phyloP scores from a whole-genome alignment of 805 yeast species.

The Sungouiella blattae region DNA sequence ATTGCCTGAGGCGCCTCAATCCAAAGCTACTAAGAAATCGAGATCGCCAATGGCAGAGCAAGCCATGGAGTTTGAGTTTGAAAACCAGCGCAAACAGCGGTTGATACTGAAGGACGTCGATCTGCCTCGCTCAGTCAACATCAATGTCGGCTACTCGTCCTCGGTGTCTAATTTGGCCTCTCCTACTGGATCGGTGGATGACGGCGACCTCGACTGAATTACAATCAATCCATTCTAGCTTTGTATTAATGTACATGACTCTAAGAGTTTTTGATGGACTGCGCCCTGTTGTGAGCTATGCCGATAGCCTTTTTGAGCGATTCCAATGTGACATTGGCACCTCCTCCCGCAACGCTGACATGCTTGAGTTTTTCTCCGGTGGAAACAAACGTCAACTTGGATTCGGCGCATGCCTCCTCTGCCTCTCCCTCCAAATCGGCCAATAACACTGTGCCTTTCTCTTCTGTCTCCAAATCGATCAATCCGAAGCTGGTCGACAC shows the following conservation, averaged over 20 bases:
- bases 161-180: constrained; percentile 16
- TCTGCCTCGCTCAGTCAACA: constrained; percentile 15
- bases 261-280: constrained; percentile 1
- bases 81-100: constrained; percentile 17
- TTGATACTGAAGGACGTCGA: constrained; percentile 15
- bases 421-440: constrained; percentile 84
- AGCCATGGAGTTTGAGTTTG: constrained; percentile 11
- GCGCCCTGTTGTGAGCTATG: constrained; percentile 47
- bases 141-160: constrained; percentile 14
- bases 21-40: constrained; percentile 7
- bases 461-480: constrained; percentile 34
- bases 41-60: constrained; percentile 16
- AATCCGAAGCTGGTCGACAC: constrained; percentile 60
- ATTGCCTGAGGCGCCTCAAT: background rate
- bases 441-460: constrained; percentile 40
- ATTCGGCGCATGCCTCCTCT: constrained; percentile 61
- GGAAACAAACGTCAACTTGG: constrained; percentile 49
- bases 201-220: too few species aligned
- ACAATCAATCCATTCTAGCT: too few species aligned
- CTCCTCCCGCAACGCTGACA: constrained; percentile 49
- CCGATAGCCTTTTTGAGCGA: constrained; percentile 45
- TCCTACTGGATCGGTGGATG: constrained; percentile 12
- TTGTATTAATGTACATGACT: too few species aligned
- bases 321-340: constrained; percentile 44
- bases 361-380: constrained; percentile 33